Conservation (phyloP, 2,329 filamentous ascomycete genomes). For the Orbilia quercus region DNA sequence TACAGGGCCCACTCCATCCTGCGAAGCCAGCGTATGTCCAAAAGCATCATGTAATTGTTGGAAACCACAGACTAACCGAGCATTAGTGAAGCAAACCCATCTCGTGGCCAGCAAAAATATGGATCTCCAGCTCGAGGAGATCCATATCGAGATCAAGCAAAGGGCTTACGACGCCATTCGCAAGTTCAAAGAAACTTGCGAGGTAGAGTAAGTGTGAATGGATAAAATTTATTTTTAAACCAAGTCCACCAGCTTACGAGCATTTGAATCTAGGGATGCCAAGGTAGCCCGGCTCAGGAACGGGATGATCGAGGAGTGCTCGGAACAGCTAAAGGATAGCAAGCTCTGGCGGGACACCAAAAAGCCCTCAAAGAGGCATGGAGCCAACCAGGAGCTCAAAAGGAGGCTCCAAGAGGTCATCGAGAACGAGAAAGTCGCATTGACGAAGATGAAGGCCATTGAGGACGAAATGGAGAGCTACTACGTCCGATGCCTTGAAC, state of each 20-base stretch:
- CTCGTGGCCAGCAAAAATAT: conserved; percentile 13
- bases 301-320: neutral
- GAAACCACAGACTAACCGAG: too few relatives aligned
- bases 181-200: conserved; percentile 11
- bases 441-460: conserved; percentile 10
- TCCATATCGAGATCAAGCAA: conserved; percentile 18
- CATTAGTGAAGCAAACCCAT: conserved; percentile 24
- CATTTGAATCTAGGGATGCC: too few relatives aligned
- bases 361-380: neutral
- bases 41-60: too few relatives aligned
- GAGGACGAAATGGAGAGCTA: conserved; percentile 17
- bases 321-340: neutral
- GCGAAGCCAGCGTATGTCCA: conserved; percentile 20
- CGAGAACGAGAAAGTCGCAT: neutral
- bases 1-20: conserved; percentile 8
- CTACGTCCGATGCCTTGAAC: conserved; percentile 27
- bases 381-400: neutral
- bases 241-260: too few relatives aligned
- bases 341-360: neutral
- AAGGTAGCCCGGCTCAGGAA: neutral
- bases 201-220: conserved; percentile 16
- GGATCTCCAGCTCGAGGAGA: conserved; percentile 2
- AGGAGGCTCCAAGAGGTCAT: neutral
- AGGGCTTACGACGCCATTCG: conserved; percentile 19
- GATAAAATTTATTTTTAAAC: neutral